Conservation (phyloP, 306 rosid genomes). For the Carpinus viminea region DNA sequence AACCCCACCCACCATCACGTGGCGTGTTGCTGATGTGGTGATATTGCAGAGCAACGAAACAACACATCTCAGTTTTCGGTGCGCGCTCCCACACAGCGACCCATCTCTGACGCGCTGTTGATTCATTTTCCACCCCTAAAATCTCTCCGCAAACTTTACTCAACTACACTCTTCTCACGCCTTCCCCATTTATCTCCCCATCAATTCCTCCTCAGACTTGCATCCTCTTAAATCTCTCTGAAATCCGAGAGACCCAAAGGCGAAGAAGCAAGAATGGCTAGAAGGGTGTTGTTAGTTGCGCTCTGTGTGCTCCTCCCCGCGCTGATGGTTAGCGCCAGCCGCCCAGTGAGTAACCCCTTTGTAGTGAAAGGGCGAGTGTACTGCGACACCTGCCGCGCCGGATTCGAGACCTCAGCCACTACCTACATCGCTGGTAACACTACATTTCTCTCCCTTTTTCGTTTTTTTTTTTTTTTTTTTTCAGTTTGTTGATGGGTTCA, state of each 20-base stretch:
- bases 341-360: conserved; percentile 55
- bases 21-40: not conserved
- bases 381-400: conserved; percentile 87
- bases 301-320: conserved; percentile 70
- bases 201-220: not conserved
- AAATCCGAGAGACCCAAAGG: not conserved
- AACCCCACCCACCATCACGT: not conserved
- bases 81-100: not conserved
- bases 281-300: conserved; percentile 39
- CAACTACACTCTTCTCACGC: not conserved
- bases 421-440: conserved; percentile 66
- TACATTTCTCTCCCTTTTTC: not conserved
- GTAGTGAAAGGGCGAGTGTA: conserved; percentile 59
- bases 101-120: not conserved
- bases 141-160: not conserved
- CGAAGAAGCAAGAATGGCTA: conserved; percentile 36
- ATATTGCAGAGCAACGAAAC: not conserved
- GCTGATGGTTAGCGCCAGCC: conserved; percentile 52
- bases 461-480: not conserved
- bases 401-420: conserved; percentile 78
- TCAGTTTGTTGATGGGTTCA: not conserved
- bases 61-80: not conserved
- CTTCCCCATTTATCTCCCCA: not conserved
- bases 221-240: not conserved
- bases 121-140: not conserved